These are phyloP conservation scores for Polyporus arcularius DNA, from an alignment of 768 basidiomycete genomes.

Conservation along the genomic window DNA sequence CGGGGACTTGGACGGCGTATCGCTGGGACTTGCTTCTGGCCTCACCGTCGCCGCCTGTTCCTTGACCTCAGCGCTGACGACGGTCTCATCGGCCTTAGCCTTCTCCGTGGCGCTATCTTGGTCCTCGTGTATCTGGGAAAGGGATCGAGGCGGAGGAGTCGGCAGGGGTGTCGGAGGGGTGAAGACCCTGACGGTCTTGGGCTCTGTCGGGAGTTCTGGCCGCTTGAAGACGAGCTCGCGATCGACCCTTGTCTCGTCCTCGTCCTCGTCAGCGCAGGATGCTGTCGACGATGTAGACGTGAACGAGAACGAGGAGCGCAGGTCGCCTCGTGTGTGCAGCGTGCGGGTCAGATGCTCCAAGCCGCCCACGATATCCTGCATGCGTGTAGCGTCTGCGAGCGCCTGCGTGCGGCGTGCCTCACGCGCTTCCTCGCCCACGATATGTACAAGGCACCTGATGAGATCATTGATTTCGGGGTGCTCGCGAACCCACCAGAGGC, in stretches of 20 bases:
- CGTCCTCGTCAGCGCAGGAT: conserved; percentile 14
- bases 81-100: not conserved
- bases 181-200: not conserved
- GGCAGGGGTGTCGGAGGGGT: not conserved
- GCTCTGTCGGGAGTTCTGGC: not conserved
- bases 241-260: conserved; percentile 14
- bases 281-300: conserved; percentile 13
- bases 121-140: not conserved
- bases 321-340: conserved; percentile 32
- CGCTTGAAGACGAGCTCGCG: conserved; percentile 9
- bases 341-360: conserved; percentile 48
- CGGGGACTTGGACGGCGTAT: not conserved
- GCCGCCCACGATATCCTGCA: conserved; percentile 52
- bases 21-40: not conserved
- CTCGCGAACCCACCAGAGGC: conserved; percentile 66
- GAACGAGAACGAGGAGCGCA: conserved; percentile 8
- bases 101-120: not conserved
- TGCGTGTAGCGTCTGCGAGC: conserved; percentile 47
- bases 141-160: not conserved
- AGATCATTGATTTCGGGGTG: conserved; percentile 63
- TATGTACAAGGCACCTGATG: conserved; percentile 56
- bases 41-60: not conserved
- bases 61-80: not conserved
- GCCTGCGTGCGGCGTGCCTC: conserved; percentile 45
- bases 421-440: conserved; percentile 66